These are phyloP conservation scores for Cytospora leucostoma DNA, from an alignment of 2,329 filamentous ascomycete species.

Conservation along the genomic window DNA sequence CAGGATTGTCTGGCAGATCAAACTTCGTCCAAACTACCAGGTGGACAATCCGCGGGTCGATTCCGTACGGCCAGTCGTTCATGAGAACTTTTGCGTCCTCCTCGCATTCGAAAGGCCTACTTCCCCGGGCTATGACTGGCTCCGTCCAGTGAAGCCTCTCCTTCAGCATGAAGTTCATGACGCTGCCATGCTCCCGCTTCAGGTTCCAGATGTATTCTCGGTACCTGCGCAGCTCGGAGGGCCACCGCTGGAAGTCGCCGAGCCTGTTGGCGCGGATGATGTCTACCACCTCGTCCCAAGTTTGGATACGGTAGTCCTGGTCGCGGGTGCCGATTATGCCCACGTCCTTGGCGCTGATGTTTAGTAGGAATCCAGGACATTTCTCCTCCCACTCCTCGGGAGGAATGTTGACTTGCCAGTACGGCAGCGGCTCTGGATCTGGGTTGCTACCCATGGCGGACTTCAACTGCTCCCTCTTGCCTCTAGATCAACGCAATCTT, in stretches of 20 bases:
- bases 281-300: conserved; percentile 69
- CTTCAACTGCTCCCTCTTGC: not conserved
- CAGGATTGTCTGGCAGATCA: conserved; percentile 66
- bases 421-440: conserved; percentile 49
- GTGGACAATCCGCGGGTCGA: conserved; percentile 77
- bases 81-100: conserved; percentile 72
- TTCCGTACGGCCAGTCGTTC: conserved; percentile 95
- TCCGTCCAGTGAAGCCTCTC: conserved; percentile 69
- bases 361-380: conserved; percentile 71
- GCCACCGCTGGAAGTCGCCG: conserved; percentile 73
- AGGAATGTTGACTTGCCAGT: conserved; percentile 83
- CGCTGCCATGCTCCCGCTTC: conserved; percentile 68
- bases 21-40: conserved; percentile 95
- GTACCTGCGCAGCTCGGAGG: conserved; percentile 78
- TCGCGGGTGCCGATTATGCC: conserved; percentile 72
- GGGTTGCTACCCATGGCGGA: conserved; percentile 41
- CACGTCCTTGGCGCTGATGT: conserved; percentile 67
- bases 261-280: conserved; percentile 68
- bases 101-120: conserved; percentile 45
- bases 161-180: conserved; percentile 74
- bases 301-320: conserved; percentile 59
- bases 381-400: conserved; percentile 58
- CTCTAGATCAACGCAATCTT: conserved; percentile 3
- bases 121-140: conserved; percentile 41
- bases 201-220: conserved; percentile 67